Evolutionary conservation across 306 rosid genomes (phyloP).

Genomic region (Mimosa pudica): DNA sequence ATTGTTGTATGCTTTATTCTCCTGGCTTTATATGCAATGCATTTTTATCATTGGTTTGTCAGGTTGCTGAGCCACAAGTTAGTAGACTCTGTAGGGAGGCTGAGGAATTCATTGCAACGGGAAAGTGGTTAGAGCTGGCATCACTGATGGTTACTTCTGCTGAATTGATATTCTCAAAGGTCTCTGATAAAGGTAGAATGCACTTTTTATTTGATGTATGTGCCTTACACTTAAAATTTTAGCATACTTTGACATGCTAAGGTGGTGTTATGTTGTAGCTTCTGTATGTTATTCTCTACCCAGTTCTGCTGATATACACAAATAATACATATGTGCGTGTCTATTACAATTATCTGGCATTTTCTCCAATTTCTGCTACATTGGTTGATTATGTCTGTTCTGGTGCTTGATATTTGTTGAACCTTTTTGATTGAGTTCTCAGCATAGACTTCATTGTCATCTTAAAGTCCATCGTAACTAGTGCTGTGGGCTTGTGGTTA

Average conservation of each 20-base stretch:
- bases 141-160: conserved; percentile 86
- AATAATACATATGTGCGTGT: neutral
- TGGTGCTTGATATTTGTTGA: neutral
- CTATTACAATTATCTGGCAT: neutral
- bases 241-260: neutral
- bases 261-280: neutral
- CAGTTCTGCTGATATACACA: conserved; percentile 14
- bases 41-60: conserved; percentile 22
- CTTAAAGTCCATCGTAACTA: neutral
- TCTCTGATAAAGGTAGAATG: conserved; percentile 81
- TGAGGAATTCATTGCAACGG: conserved; percentile 62
- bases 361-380: conserved; percentile 2
- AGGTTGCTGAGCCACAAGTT: conserved; percentile 90
- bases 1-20: neutral
- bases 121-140: conserved; percentile 85
- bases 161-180: conserved; percentile 84
- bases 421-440: neutral
- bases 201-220: conserved; percentile 8
- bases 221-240: neutral
- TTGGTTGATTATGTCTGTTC: conserved; percentile 7
- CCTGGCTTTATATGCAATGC: neutral
- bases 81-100: conserved; percentile 78
- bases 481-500: neutral
- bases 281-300: neutral
- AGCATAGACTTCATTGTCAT: neutral